Percentiles rank a stretch among this genome's conserved stretches.
Conservation (phyloP, 306 rosid genomes). For the Sphenostylis stenocarpa region DNA sequence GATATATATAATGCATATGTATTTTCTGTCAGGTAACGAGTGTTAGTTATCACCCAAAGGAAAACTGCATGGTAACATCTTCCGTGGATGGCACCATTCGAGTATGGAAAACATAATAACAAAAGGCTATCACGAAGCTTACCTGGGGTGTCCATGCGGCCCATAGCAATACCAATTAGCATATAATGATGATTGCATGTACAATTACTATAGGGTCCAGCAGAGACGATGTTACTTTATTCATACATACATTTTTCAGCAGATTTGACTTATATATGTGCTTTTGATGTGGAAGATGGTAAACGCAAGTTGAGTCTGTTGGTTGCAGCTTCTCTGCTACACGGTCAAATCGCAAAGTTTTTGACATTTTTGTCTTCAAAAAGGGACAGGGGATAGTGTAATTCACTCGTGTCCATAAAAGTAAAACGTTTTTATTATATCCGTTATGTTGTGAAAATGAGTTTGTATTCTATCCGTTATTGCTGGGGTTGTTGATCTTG, state of each 20-base stretch:
- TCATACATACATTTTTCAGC: neutral
- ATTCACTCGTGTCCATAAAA: constrained; percentile 22
- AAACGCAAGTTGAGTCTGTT: constrained; percentile 11
- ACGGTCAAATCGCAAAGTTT: constrained; percentile 23
- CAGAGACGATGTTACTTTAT: constrained; percentile 14
- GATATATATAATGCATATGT: neutral
- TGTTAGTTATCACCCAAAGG: constrained; percentile 87
- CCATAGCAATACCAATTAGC: constrained; percentile 6
- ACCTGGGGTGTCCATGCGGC: neutral
- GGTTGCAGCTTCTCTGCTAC: constrained; percentile 15
- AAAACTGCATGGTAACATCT: constrained; percentile 73
- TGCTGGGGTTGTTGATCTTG: neutral
- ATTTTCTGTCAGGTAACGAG: constrained; percentile 72
- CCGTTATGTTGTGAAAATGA: neutral
- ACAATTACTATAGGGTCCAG: neutral
- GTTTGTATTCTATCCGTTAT: neutral
- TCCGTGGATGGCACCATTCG: constrained; percentile 76
- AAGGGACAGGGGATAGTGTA: neutral
- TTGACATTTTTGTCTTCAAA: constrained; percentile 4
- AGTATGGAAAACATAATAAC: constrained; percentile 72
- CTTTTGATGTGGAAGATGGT: constrained; percentile 32
- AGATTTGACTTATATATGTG: constrained; percentile 28
- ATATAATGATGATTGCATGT: constrained; percentile 4
- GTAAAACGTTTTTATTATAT: neutral
- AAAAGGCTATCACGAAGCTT: constrained; percentile 18